Base-by-base conservation (phyloP, 1,284 basidiomycete species). In the Cryptococcus sp. region DNA sequence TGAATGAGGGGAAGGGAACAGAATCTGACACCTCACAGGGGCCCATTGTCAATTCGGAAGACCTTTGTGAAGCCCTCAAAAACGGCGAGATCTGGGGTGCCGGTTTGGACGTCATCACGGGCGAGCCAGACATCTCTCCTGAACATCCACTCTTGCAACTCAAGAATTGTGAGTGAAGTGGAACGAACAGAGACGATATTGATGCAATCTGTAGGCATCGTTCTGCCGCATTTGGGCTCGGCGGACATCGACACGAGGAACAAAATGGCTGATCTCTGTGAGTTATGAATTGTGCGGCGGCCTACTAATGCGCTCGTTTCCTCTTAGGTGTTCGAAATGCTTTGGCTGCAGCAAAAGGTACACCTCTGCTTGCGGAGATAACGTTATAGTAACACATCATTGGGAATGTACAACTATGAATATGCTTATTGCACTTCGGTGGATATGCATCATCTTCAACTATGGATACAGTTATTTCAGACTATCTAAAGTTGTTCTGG, bases 91-190 rank as follows among this genome's bases (percentile, higher is more conserved):
- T 98, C 45, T 95, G 89, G 82, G 93, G 88, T 22, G 95, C 95
- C 0, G 95, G 91, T 0, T 71, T 99, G 6, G 95, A 99, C 75
- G 95, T 98, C 38, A 86, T 97, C 13, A 91, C 93, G 65, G 91
- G 91, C 35, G 95, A 99, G 77, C 95, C 95, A 0, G 80, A 88
- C 49, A 82, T 98, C 35, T 70, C 77, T 0, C 76, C 80, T 2
- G 87, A 90, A 66, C 92, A 98, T 75, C 87, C 89, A 1, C 78
- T 97, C 46, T 86, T 96, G 40, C 84, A 84, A 67, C 86, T 91
- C 60, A 85, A 87, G 7, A 84, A 85, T 85, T 90, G 66, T 71
- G 45, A 50, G 70, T 67, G 1, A 5, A 38, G 20, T 10, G 25
- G 11, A 39, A 2, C 20, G 44, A 16, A 25, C 22, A 44, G 17